Evolutionary conservation across 2,329 filamentous ascomycete species (phyloP).

Genomic region (Botryosphaeria agaves): DNA sequence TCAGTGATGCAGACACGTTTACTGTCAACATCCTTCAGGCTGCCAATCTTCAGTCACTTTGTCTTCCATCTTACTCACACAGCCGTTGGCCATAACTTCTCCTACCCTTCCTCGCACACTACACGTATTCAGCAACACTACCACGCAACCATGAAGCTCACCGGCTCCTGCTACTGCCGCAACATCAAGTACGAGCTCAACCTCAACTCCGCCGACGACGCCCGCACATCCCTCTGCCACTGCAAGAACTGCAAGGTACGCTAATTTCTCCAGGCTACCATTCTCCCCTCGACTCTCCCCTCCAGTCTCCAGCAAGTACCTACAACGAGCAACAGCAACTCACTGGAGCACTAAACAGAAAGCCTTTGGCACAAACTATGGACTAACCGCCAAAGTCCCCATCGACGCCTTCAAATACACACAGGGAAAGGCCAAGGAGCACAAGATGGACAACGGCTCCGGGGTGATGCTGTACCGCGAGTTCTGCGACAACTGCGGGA

Average conservation of each 20-base stretch:
- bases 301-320: too few species aligned
- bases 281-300: too few species aligned
- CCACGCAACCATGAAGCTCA: conserved; percentile 8
- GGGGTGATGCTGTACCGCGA: conserved; percentile 29
- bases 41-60: too few species aligned
- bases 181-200: conserved; percentile 28
- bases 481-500: conserved; percentile 35
- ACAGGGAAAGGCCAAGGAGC: conserved; percentile 22
- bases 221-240: conserved; percentile 34
- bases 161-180: conserved; percentile 31
- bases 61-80: too few species aligned
- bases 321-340: too few species aligned
- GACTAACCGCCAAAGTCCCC: conserved; percentile 33
- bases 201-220: conserved; percentile 26
- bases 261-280: neutral
- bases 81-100: too few species aligned
- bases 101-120: too few species aligned
- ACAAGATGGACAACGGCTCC: conserved; percentile 33
- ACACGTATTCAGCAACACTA: conserved; percentile 1
- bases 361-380: conserved; percentile 34
- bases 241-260: conserved; percentile 33
- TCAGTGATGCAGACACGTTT: too few species aligned
- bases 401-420: conserved; percentile 24
- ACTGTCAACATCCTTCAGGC: too few species aligned
- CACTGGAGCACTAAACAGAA: conserved; percentile 24